A percentile compares a stretch with the other conserved stretches of the same genome.
Conservation (phyloP, 352 stramenopile species). For the Phytophthora aleatoria region DNA sequence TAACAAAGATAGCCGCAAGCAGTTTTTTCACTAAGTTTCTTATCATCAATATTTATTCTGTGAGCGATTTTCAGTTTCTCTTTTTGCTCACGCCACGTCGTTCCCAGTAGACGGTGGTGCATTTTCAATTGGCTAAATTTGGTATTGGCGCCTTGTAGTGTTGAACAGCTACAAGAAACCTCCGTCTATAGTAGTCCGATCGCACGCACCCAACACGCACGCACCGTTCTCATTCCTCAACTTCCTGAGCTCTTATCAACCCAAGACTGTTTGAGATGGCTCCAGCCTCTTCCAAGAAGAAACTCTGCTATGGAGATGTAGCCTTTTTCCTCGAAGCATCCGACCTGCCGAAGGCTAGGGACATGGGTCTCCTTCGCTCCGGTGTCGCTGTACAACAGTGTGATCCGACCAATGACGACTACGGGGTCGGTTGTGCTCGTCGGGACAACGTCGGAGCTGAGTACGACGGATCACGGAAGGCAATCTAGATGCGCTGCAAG, state of each 20-base stretch:
- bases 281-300: neutral
- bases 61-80: no score
- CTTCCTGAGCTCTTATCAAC: neutral
- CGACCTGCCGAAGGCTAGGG: neutral
- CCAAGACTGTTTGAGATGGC: neutral
- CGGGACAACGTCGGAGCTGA: neutral
- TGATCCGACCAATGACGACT: neutral
- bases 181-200: no score
- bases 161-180: no score
- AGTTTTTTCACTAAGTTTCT: no score
- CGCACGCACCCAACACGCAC: no score
- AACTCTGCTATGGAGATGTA: neutral
- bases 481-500: neutral
- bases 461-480: neutral
- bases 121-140: no score
- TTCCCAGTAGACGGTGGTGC: no score
- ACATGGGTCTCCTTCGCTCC: neutral
- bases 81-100: no score
- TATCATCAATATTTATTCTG: no score
- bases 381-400: neutral
- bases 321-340: neutral
- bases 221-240: no score
- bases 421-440: neutral
- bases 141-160: no score
- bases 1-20: no score